These are phyloP conservation scores for Oryza officinalis DNA, from an alignment of 176 grass and related monocot species.

Conservation along the genomic window DNA sequence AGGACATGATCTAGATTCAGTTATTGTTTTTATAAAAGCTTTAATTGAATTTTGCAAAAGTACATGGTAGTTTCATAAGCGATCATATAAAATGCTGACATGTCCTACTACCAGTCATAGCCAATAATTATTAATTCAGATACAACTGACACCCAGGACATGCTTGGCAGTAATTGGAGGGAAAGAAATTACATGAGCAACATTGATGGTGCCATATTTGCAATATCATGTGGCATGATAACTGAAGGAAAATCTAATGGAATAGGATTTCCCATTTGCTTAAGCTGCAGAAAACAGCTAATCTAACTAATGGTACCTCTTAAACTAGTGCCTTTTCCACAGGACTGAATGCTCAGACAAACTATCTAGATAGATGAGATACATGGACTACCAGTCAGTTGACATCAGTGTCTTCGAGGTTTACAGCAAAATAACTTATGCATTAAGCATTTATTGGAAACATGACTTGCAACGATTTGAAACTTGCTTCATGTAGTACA, in stretches of 20 bases:
- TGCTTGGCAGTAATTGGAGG: background rate
- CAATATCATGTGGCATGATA: conserved; percentile 9
- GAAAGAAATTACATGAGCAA: background rate
- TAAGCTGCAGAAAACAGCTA: conserved; percentile 10
- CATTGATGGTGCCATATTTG: background rate
- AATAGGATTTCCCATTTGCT: conserved; percentile 2
- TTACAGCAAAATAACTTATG: conserved; percentile 9
- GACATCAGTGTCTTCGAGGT: background rate
- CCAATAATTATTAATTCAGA: conserved; percentile 25
- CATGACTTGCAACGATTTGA: conserved; percentile 1
- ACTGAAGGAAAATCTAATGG: conserved; percentile 23
- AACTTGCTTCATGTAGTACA: conserved; percentile 15
- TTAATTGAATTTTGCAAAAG: conserved; percentile 1
- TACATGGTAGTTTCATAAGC: background rate
- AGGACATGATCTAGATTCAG: background rate
- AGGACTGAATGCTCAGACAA: background rate
- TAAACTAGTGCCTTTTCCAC: conserved; percentile 5
- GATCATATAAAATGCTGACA: background rate
- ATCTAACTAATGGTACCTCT: conserved; percentile 7
- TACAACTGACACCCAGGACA: conserved; percentile 7
- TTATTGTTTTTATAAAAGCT: background rate
- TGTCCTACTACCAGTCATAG: background rate
- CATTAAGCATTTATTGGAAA: background rate
- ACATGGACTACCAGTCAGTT: conserved; percentile 18
- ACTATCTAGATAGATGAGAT: background rate